Conservation (phyloP, 1,139 yeast genomes). For the Blastobotrys ciferrii region DNA sequence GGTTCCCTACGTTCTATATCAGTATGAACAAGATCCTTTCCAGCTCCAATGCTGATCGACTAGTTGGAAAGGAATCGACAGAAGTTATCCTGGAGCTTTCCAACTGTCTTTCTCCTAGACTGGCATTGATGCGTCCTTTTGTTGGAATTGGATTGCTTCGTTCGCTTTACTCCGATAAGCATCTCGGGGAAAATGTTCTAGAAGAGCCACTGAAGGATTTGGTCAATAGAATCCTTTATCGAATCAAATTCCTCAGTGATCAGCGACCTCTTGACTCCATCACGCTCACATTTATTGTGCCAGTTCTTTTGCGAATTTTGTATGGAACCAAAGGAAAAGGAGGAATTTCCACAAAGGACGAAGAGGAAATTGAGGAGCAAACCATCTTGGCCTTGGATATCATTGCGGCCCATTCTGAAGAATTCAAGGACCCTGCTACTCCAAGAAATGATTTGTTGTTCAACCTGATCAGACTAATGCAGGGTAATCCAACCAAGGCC, state of each 20-base stretch:
- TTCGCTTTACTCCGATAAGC: conserved; percentile 30
- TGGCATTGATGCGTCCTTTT: conserved; percentile 51
- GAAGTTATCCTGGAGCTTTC: conserved; percentile 35
- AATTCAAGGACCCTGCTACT: conserved; percentile 60
- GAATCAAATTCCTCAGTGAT: conserved; percentile 71
- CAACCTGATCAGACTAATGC: conserved; percentile 63
- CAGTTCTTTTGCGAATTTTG: conserved; percentile 53
- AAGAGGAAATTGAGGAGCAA: conserved; percentile 87
- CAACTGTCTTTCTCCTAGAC: conserved; percentile 42
- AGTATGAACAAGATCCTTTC: conserved; percentile 45
- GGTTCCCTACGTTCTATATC: conserved; percentile 69
- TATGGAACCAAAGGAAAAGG: conserved; percentile 34
- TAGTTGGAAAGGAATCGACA: conserved; percentile 34
- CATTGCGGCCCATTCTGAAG: conserved; percentile 71
- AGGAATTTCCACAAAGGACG: conserved; percentile 61
- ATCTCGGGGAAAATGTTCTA: conserved; percentile 41
- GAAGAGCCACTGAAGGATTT: conserved; percentile 55
- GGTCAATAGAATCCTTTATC: conserved; percentile 66
- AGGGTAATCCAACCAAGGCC: conserved; percentile 67
- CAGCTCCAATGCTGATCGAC: conserved; percentile 33
- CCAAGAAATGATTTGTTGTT: conserved; percentile 66
- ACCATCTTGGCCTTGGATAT: conserved; percentile 74
- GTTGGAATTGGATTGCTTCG: conserved; percentile 71
- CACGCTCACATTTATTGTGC: conserved; percentile 70
- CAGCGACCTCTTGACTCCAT: conserved; percentile 67